Evolutionary conservation across 2,329 filamentous ascomycete species (phyloP), one percentile per base, ranked within the genome.

Genomic region (Colletotrichum siamense): DNA sequence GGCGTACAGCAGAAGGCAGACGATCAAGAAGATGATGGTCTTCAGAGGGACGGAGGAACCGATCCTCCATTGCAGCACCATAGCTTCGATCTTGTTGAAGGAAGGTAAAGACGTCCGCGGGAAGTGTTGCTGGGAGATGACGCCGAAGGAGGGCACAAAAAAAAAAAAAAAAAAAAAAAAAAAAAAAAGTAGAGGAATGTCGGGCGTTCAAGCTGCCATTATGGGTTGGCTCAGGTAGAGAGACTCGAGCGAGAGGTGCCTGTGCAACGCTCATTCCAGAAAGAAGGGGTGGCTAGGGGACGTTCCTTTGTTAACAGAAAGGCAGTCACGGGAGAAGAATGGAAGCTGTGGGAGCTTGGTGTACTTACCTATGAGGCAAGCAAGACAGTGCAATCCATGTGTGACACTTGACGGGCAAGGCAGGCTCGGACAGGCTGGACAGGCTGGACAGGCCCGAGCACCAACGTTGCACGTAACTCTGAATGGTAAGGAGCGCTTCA

Each of bases 31-130:
- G 18, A 75, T 15, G 18, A 75, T 36, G 28, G 44, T 57, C 49
- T 73, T 77, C 49, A 77, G 30, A 9, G 39, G 36, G 22, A 75
- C 61, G 24, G 75, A 44, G 12, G 62, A 63, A 36, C 75, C 66
- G 22, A 66, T 28, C 24, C 44, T 72, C 75, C 75, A 66, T 39
- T 77, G 75, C 18, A 75, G 26, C 8, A 77, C 71, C 75, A 75
- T 77, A 5, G 16, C 65, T 66, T 15, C 16, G 16, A 18, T 9
- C 63, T n/a, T 16, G 36, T 9, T 49, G 24, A 30, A 62, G 16
- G 34, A 39, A 34, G 59, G 52, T 32, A 15, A 6, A 34, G 52
- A 18, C 44, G 16, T 8, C 24, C n/a, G 22, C 62, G 18, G 13
- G 34, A n/a, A 36, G 12, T 30, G n/a, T 34, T 65, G 6, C 26